These are phyloP conservation scores for Gastrodia elata DNA, from an alignment of 106 monocot genomes.

Conservation along the genomic window DNA sequence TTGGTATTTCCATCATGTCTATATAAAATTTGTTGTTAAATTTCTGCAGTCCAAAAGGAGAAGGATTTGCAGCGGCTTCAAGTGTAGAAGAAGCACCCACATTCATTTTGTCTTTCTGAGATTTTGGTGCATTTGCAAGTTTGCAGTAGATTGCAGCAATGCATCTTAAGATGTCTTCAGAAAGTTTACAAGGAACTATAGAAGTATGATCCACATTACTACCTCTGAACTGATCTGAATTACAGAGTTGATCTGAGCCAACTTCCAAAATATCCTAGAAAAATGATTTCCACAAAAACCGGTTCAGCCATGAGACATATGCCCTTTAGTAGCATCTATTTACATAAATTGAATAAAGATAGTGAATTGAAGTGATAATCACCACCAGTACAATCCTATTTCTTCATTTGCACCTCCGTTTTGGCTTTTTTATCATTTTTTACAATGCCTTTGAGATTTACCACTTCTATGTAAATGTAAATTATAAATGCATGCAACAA, in stretches of 20 bases:
- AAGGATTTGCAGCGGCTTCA: slow-evolving; percentile 32
- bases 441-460: too few relatives aligned
- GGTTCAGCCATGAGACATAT: neutral
- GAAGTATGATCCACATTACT: slow-evolving; percentile 37
- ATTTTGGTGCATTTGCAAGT: slow-evolving; percentile 26
- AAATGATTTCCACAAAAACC: neutral
- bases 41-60: slow-evolving; percentile 16
- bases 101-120: slow-evolving; percentile 10
- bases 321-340: neutral
- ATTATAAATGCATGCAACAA: too few relatives aligned
- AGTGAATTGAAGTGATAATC: neutral
- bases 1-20: slow-evolving; percentile 38
- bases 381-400: neutral
- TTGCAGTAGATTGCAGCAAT: slow-evolving; percentile 72
- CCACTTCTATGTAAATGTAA: too few relatives aligned
- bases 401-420: too few relatives aligned
- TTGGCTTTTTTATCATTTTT: too few relatives aligned
- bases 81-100: slow-evolving; percentile 43
- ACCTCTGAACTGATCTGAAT: slow-evolving; percentile 44
- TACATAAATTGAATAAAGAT: neutral
- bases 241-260: slow-evolving; percentile 23
- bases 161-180: slow-evolving; percentile 75
- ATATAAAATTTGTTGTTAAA: slow-evolving; percentile 17
- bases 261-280: slow-evolving; percentile 27
- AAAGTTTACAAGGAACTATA: slow-evolving; percentile 60